These are phyloP conservation scores for Vigna angularis DNA, from an alignment of 306 rosid genomes.

Conservation along the genomic window DNA sequence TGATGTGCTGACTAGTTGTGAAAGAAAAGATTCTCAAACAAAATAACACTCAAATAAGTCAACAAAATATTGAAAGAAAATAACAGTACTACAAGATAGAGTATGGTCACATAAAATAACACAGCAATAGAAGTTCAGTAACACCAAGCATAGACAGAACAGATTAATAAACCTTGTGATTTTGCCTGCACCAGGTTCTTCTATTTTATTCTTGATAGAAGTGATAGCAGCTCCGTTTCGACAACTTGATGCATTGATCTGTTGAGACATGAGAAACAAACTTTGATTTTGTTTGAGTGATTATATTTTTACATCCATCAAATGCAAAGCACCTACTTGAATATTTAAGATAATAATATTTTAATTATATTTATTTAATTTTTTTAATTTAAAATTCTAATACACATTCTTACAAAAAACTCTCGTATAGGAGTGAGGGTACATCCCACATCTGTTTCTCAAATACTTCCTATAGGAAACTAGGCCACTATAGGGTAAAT, in stretches of 20 bases:
- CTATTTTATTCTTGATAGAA: constrained; percentile 69
- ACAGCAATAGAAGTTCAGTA: constrained; percentile 11
- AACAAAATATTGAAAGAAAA: constrained; percentile 35
- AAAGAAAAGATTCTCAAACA: constrained; percentile 23
- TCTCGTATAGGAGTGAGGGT: constrained; percentile 1
- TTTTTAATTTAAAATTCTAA: too few species aligned
- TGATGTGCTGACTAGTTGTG: background rate
- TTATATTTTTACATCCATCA: too few species aligned
- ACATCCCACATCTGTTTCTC: constrained; percentile 4
- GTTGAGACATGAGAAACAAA: constrained; percentile 36
- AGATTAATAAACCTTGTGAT: constrained; percentile 62
- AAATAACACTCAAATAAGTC: constrained; percentile 31
- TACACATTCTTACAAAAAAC: background rate
- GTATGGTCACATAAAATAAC: constrained; percentile 36
- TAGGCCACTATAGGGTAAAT: too few species aligned
- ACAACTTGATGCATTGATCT: constrained; percentile 83
- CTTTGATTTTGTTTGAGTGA: background rate
- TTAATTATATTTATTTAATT: too few species aligned
- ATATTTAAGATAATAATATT: too few species aligned
- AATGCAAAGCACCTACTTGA: too few species aligned
- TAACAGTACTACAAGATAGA: constrained; percentile 14
- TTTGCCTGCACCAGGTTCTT: constrained; percentile 53
- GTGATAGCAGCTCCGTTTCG: constrained; percentile 60
- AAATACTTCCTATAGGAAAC: background rate
- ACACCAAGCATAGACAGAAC: constrained; percentile 32